A percentile compares a stretch with the other conserved stretches of the same genome.
These are phyloP conservation scores for Lactarius pseudohatsudake DNA, from an alignment of 768 basidiomycete genomes.

Conservation along the genomic window DNA sequence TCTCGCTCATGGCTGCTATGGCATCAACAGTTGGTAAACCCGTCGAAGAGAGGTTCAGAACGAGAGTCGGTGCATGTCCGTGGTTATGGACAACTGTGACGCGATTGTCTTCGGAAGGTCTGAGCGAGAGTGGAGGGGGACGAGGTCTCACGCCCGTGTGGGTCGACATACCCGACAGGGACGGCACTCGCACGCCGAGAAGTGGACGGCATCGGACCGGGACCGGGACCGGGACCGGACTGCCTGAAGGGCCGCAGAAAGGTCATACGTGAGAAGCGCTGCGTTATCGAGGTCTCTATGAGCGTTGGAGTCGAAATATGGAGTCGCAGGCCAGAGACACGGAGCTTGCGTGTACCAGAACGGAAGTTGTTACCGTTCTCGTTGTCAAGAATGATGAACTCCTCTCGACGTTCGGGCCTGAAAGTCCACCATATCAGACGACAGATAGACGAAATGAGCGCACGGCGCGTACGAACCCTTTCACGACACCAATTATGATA, in stretches of 20 bases:
- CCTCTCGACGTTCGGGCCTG: slow-evolving; percentile 25
- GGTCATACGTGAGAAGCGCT: slow-evolving; percentile 19
- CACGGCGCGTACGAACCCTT: slow-evolving; percentile 54
- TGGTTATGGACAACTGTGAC: slow-evolving; percentile 15
- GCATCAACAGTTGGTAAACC: slow-evolving; percentile 8
- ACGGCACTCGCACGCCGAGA: not conserved
- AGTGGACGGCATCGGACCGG: not conserved
- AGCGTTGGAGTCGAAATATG: slow-evolving; percentile 25
- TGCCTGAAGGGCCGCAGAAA: slow-evolving; percentile 8
- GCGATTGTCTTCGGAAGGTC: not conserved
- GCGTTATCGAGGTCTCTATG: slow-evolving; percentile 16
- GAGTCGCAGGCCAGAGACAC: not conserved
- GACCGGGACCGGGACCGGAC: not conserved
- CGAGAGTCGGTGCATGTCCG: slow-evolving; percentile 26
- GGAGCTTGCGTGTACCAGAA: slow-evolving; percentile 26
- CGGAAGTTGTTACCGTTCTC: slow-evolving; percentile 8
- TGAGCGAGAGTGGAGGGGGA: not conserved
- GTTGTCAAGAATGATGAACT: slow-evolving; percentile 24
- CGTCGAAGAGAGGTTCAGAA: slow-evolving; percentile 18
- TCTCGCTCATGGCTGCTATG: slow-evolving; percentile 9
- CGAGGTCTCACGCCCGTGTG: not conserved
- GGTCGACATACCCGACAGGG: not conserved
- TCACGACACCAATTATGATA: slow-evolving; percentile 60
- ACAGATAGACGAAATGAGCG: not conserved
- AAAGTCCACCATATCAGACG: not conserved